Evolutionary conservation across 2,329 filamentous ascomycete genomes (phyloP).

Genomic region (Xylariaceae sp.): DNA sequence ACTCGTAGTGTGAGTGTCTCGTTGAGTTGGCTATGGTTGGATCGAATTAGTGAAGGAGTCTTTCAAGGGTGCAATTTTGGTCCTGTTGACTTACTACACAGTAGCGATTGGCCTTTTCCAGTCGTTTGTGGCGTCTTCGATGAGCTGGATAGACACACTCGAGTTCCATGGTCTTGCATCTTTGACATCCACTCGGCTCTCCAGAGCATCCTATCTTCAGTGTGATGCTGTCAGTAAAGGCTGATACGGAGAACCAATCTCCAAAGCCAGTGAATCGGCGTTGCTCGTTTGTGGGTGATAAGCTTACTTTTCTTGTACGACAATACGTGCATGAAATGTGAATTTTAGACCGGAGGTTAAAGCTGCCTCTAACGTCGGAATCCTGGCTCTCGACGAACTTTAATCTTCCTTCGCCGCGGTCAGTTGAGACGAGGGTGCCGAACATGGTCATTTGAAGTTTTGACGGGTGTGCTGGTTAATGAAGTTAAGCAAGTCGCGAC

Average conservation of each 20-base stretch:
- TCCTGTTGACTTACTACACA: not conserved
- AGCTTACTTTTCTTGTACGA: not conserved
- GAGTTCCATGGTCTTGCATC: not conserved
- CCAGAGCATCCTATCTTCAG: not conserved
- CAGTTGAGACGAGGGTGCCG: not conserved
- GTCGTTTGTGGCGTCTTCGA: not conserved
- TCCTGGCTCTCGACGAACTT: not conserved
- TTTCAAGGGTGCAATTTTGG: not conserved
- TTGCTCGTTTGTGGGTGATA: not conserved
- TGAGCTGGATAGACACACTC: not conserved
- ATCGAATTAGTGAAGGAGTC: not conserved
- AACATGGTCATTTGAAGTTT: not conserved
- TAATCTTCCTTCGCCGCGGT: not conserved
- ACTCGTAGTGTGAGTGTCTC: not conserved
- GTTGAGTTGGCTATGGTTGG: not conserved
- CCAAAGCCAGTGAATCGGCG: not conserved
- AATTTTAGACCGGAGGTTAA: not conserved
- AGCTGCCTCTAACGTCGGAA: not conserved
- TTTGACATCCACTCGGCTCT: not conserved
- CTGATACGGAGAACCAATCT: not conserved
- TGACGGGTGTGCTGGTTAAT: not conserved
- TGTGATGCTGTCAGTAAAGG: not conserved
- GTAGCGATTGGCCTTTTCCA: not conserved
- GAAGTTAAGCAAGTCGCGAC: not conserved
- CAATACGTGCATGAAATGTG: not conserved